Conservation (phyloP, 257 asterid genomes). For the Ophiorrhiza pumila region DNA sequence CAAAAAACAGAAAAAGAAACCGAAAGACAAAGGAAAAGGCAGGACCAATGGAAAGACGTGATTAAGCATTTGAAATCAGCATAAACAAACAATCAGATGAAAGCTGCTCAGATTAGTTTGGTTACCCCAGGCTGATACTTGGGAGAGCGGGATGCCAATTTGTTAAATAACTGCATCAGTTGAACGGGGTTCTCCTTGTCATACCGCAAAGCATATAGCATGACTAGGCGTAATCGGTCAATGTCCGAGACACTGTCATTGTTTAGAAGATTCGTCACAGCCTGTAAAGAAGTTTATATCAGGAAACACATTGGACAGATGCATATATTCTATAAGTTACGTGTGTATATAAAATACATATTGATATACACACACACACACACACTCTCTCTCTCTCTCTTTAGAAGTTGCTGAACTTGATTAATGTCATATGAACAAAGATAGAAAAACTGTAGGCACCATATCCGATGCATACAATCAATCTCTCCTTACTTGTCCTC, state of each 20-base stretch:
- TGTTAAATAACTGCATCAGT: constrained; percentile 94
- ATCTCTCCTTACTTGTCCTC: neutral
- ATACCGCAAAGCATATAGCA: constrained; percentile 93
- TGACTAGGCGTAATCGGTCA: constrained; percentile 89
- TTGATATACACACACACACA: too few relatives aligned
- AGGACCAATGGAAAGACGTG: neutral
- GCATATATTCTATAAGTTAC: too few relatives aligned
- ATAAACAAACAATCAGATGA: constrained; percentile 9
- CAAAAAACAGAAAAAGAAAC: neutral
- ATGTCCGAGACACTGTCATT: constrained; percentile 75
- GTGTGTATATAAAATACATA: too few relatives aligned
- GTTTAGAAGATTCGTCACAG: constrained; percentile 80
- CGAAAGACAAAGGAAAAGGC: neutral
- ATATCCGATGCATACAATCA: neutral
- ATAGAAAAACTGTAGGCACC: neutral
- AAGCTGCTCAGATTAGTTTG: neutral
- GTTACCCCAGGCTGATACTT: constrained; percentile 97
- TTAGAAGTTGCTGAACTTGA: neutral
- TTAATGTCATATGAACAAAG: neutral
- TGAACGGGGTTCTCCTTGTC: constrained; percentile 97
- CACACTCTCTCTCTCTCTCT: too few relatives aligned
- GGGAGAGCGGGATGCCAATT: constrained; percentile 88
- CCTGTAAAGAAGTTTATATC: constrained; percentile 45
- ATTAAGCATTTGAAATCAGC: constrained; percentile 13
- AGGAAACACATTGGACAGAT: neutral